These are phyloP conservation scores for Russula foetens DNA, from an alignment of 768 basidiomycete genomes.

Conservation along the genomic window DNA sequence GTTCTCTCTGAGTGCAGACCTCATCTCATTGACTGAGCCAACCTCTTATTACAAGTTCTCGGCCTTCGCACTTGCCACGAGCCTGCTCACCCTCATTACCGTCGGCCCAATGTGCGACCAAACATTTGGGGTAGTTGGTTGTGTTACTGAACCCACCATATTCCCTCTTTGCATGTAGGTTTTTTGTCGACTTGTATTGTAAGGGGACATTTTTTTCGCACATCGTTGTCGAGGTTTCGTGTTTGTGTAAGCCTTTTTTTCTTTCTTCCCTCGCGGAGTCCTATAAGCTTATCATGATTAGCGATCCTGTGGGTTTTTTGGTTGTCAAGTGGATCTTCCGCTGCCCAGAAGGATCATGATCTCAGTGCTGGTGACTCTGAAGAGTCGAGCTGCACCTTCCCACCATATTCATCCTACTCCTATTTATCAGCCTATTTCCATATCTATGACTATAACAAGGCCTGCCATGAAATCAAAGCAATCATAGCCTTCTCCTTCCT, in stretches of 20 bases:
- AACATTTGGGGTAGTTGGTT: not conserved
- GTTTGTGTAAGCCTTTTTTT: conserved; percentile 28
- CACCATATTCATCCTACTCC: too few species aligned
- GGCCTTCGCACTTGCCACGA: conserved; percentile 26
- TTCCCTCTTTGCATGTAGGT: conserved; percentile 21
- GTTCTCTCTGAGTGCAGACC: conserved; percentile 25
- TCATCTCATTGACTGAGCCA: conserved; percentile 22
- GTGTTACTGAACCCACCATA: not conserved
- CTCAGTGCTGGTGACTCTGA: not conserved
- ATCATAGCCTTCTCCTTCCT: conserved; percentile 32
- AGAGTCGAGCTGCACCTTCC: conserved; percentile 7
- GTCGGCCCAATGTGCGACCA: conserved; percentile 25
- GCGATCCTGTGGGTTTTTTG: conserved; percentile 33
- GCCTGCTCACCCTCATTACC: conserved; percentile 25
- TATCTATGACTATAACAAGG: not conserved
- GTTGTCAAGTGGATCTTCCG: conserved; percentile 31
- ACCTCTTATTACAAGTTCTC: conserved; percentile 20
- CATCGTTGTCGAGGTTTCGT: conserved; percentile 31
- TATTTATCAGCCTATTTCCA: not conserved
- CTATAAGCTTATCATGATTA: conserved; percentile 9
- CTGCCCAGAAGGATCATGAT: conserved; percentile 19
- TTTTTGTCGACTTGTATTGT: conserved; percentile 29
- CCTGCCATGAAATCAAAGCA: conserved; percentile 28
- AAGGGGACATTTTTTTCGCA: conserved; percentile 34
- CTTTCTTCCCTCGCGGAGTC: not conserved